A percentile compares a stretch with the other conserved stretches of the same genome.
Conservation (phyloP, 2,329 filamentous ascomycete species). For the Colletotrichum sublineola region DNA sequence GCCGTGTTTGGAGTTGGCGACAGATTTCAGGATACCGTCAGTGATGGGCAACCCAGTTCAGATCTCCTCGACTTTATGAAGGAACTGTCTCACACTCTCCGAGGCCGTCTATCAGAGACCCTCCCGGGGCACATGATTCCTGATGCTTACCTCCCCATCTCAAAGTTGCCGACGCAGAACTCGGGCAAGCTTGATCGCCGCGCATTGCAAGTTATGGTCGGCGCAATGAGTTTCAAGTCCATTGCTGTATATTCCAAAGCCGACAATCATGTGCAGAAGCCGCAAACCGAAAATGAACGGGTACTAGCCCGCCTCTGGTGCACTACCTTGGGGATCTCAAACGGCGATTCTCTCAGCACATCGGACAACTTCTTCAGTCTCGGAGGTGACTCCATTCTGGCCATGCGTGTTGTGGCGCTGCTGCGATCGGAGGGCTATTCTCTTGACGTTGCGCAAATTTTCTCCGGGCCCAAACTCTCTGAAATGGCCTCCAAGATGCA, state of each 20-base stretch:
- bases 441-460: conserved; percentile 38
- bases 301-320: conserved; percentile 34
- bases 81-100: background rate
- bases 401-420: conserved; percentile 46
- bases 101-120: background rate
- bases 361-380: conserved; percentile 44
- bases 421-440: conserved; percentile 42
- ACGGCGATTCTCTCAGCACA: conserved; percentile 1
- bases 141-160: conserved; percentile 15
- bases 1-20: conserved; percentile 11
- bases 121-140: conserved; percentile 27
- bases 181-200: conserved; percentile 32
- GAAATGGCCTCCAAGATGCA: conserved; percentile 36
- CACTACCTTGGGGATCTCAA: conserved; percentile 23
- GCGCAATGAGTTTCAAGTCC: conserved; percentile 20
- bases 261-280: background rate
- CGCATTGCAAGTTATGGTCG: background rate
- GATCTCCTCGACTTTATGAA: conserved; percentile 10
- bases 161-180: conserved; percentile 2
- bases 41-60: background rate
- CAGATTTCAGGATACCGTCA: background rate
- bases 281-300: conserved; percentile 1
- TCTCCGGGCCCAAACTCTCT: conserved; percentile 33
- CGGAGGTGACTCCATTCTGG: conserved; percentile 46
- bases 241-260: conserved; percentile 4